Percentiles rank a stretch among this genome's conserved stretches.
Conservation (phyloP, 2,329 filamentous ascomycete genomes). For the Atkinsonella texensis region DNA sequence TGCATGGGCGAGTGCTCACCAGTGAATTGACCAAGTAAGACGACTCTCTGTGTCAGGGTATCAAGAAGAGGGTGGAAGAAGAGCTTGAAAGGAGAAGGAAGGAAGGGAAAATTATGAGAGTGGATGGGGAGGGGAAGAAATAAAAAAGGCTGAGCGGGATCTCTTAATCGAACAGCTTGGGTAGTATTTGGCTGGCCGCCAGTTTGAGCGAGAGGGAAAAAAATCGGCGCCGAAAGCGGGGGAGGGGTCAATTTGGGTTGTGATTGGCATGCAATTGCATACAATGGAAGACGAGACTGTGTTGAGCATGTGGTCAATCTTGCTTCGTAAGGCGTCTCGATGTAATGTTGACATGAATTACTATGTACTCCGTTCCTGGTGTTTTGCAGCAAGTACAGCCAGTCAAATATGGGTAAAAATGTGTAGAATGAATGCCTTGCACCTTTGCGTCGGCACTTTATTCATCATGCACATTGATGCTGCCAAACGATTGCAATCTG, state of each 20-base stretch:
- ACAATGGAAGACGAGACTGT: not conserved
- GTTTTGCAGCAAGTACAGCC: too few relatives aligned
- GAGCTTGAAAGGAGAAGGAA: slow-evolving; percentile 5
- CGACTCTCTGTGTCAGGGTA: slow-evolving; percentile 3
- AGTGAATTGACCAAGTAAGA: slow-evolving; percentile 5
- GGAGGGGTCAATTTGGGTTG: slow-evolving; percentile 9
- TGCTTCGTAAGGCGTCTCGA: too few relatives aligned
- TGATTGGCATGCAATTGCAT: not conserved
- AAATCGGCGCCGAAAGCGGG: slow-evolving; percentile 23
- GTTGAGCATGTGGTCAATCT: not conserved
- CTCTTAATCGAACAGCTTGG: not conserved
- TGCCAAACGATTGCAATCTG: too few relatives aligned
- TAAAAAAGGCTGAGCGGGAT: slow-evolving; percentile 9
- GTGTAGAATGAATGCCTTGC: too few relatives aligned
- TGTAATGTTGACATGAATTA: too few relatives aligned
- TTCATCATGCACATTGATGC: too few relatives aligned
- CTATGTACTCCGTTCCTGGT: too few relatives aligned
- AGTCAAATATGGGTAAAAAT: too few relatives aligned
- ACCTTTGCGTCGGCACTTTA: too few relatives aligned
- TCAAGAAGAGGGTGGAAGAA: not conserved
- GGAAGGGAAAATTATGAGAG: slow-evolving; percentile 9
- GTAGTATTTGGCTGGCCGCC: slow-evolving; percentile 5
- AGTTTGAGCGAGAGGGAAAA: slow-evolving; percentile 11
- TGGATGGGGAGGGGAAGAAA: slow-evolving; percentile 11
- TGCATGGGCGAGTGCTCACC: slow-evolving; percentile 1